Conservation (phyloP, 225 moss, liverwort and hornwort species). For the Lunularia cruciata region DNA sequence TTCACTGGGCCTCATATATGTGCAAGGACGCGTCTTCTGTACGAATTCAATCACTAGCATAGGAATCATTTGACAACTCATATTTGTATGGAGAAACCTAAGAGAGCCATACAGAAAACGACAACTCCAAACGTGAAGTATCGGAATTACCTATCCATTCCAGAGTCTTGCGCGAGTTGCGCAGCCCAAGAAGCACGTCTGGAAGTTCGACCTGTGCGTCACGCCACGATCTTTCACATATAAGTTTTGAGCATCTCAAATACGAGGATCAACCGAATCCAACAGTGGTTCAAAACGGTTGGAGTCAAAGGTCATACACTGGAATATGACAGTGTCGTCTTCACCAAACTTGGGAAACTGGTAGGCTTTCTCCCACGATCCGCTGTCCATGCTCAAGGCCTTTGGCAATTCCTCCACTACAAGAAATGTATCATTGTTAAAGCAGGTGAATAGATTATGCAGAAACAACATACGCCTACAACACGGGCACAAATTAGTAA, state of each 20-base stretch:
- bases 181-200: slow-evolving; percentile 81
- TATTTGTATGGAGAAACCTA: too few species aligned
- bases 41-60: too few species aligned
- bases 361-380: slow-evolving; percentile 59
- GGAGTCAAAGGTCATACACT: slow-evolving; percentile 33
- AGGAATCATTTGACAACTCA: too few species aligned
- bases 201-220: slow-evolving; percentile 54
- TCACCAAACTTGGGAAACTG: slow-evolving; percentile 59
- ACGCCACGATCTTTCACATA: neutral
- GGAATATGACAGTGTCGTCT: slow-evolving; percentile 54
- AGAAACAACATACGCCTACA: neutral
- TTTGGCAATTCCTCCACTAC: slow-evolving; percentile 73
- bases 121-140: too few species aligned
- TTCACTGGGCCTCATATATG: too few species aligned
- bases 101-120: too few species aligned
- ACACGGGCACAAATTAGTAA: too few species aligned
- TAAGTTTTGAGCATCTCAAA: neutral
- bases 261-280: neutral
- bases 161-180: slow-evolving; percentile 74
- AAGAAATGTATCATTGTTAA: slow-evolving; percentile 2
- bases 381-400: slow-evolving; percentile 61
- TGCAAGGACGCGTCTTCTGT: too few species aligned
- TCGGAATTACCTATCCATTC: slow-evolving; percentile 57
- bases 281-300: neutral
- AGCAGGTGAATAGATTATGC: neutral